Percentiles rank a stretch among this genome's conserved stretches.
phyloP scores from a whole-genome alignment of 495 filamentous ascomycete species.

The Thermothielavioides terrestris region DNA sequence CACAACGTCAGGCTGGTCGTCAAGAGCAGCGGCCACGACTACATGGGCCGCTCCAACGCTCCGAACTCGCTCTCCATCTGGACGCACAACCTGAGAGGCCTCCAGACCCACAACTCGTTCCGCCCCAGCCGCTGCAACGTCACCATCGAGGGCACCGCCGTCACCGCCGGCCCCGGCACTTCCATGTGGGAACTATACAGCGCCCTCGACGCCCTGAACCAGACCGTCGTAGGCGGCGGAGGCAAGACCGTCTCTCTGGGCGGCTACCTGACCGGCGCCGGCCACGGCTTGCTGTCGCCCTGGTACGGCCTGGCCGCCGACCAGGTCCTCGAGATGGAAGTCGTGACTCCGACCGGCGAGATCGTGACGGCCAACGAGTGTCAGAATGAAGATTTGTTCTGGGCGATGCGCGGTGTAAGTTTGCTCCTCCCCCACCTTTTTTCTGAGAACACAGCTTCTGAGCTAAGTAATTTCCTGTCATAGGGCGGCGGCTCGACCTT shows the following conservation, averaged over 20 bases:
- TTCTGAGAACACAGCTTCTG: too few species aligned
- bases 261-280: conserved; percentile 54
- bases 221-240: conserved; percentile 29
- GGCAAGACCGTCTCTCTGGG: conserved; percentile 26
- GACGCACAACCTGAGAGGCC: conserved; percentile 36
- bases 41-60: conserved; percentile 44
- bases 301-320: conserved; percentile 55
- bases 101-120: conserved; percentile 33
- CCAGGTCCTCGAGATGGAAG: conserved; percentile 52
- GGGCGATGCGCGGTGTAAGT: conserved; percentile 54
- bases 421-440: not conserved
- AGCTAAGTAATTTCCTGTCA: too few species aligned
- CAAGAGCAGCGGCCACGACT: conserved; percentile 56
- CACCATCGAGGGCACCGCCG: conserved; percentile 26
- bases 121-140: conserved; percentile 29
- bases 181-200: conserved; percentile 31
- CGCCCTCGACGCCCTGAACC: conserved; percentile 22
- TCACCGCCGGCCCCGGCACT: conserved; percentile 33
- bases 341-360: conserved; percentile 48
- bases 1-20: conserved; percentile 54
- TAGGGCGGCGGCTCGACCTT: conserved; percentile 57
- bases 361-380: conserved; percentile 47
- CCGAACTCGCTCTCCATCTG: conserved; percentile 46
- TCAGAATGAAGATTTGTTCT: conserved; percentile 54
- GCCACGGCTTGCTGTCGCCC: conserved; percentile 47